Evolutionary conservation across 2,329 filamentous ascomycete genomes (phyloP).

Genomic region (Cladophialophora exuberans): DNA sequence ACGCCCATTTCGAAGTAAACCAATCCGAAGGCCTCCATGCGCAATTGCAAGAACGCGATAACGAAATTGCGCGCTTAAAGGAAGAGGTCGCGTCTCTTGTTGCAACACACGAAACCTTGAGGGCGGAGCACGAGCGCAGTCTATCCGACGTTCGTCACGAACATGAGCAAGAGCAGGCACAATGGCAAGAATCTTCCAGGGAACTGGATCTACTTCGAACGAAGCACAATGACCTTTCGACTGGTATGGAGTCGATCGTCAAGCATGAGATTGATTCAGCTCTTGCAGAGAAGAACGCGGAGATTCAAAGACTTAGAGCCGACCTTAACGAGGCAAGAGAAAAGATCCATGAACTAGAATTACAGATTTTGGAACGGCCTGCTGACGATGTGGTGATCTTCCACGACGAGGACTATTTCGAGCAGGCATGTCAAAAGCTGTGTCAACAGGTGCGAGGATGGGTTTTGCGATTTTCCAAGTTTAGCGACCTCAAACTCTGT

Average conservation of each 20-base stretch:
- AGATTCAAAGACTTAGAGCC: constrained; percentile 75
- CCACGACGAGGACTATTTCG: constrained; percentile 92
- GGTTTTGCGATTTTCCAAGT: constrained; percentile 97
- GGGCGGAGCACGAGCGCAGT: constrained; percentile 73
- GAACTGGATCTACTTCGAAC: constrained; percentile 71
- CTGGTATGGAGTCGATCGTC: constrained; percentile 65
- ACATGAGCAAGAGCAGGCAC: constrained; percentile 57
- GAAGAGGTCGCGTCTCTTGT: constrained; percentile 78
- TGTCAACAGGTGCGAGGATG: constrained; percentile 97
- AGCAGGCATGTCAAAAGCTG: constrained; percentile 88
- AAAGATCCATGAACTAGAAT: constrained; percentile 63
- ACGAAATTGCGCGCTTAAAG: constrained; percentile 81
- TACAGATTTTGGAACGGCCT: constrained; percentile 54
- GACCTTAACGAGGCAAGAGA: constrained; percentile 74
- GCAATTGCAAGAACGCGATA: constrained; percentile 78
- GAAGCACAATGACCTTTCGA: constrained; percentile 65
- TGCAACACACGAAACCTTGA: constrained; percentile 80
- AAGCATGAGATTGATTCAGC: constrained; percentile 64
- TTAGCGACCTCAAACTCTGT: constrained; percentile 88
- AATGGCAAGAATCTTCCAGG: constrained; percentile 63
- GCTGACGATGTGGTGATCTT: constrained; percentile 75
- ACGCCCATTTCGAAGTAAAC: constrained; percentile 57
- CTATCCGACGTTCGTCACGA: constrained; percentile 69
- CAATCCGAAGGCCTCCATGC: constrained; percentile 63
- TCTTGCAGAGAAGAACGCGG: constrained; percentile 79